Evolutionary conservation across 2,329 filamentous ascomycete genomes (phyloP), one percentile per base, ranked within the genome.

Genomic region (Macrophomina phaseolina): DNA sequence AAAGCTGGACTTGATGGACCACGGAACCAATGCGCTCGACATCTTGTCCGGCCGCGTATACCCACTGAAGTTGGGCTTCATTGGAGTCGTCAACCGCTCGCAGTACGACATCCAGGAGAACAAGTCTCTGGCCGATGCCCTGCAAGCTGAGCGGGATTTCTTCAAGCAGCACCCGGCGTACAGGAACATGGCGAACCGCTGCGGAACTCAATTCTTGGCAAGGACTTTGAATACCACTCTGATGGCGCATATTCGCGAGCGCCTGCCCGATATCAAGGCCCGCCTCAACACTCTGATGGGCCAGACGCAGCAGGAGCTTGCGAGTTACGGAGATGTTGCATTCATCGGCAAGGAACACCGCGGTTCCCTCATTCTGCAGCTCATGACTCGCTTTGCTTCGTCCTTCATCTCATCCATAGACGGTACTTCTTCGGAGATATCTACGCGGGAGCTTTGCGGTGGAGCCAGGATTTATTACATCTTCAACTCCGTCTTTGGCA

Each of bases 381-480:
- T 97, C 67, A 99, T 99, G 95, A 99, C 95, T 12, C 91, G 95
- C 48, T 99, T 99, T 75, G 95, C 95, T 9, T 95, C 93, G 3
- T 97, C 94, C 0, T 99, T 99, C 81, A 98, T 97, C 76, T 94
- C 95, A 5, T 98, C 95, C 12, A 99, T 99, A 69, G 95, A 99
- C 76, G 95, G 95, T 84, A 99, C 95, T 7, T 98, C 94, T 5
- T 97, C 94, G 14, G 94, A 99, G 77, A 99, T 99, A 69, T 98
- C 95, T 18, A 99, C 95, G 45, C 98, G 99, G 81, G 95, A 98
- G 81, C 88, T 98, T 11, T 97, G 94, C 74, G 94, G 94, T 75
- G 94, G 94, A 76, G 94, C 94, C 55, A 89, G 94, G 68, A 97
- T 98, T 75, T 98, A 98, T 82, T 97, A 98, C 81, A 97, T 98